Percentiles rank a stretch among this genome's conserved stretches.
These are phyloP conservation scores for Aegilops tauschii DNA, from an alignment of 176 grass and related monocot species.

Conservation along the genomic window DNA sequence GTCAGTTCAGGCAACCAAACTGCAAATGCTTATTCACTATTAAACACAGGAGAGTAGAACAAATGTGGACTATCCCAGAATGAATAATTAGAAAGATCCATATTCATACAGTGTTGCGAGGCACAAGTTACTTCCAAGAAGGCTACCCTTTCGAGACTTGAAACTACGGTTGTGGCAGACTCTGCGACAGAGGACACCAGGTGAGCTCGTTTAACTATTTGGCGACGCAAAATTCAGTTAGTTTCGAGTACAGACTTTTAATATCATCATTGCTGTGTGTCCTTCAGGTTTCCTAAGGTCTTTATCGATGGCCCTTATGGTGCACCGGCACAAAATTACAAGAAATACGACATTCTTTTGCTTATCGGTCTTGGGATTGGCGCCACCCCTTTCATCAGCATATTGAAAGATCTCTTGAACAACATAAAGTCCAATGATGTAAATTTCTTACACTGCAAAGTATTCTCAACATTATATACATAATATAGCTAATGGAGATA, in stretches of 20 bases:
- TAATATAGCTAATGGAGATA: not conserved
- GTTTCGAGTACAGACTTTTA: slow-evolving; percentile 3
- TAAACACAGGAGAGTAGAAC: not conserved
- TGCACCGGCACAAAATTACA: slow-evolving; percentile 98
- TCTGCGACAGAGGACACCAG: slow-evolving; percentile 64
- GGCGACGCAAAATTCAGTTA: slow-evolving; percentile 3
- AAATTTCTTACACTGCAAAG: slow-evolving; percentile 28
- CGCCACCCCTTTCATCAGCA: slow-evolving; percentile 99
- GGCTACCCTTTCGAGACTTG: slow-evolving; percentile 84
- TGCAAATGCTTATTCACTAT: slow-evolving; percentile 1
- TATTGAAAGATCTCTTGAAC: slow-evolving; percentile 92
- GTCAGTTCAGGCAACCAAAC: slow-evolving; percentile 40
- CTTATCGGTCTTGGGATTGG: slow-evolving; percentile 93
- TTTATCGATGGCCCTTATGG: slow-evolving; percentile 91
- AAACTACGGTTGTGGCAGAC: slow-evolving; percentile 94
- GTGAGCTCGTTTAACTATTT: slow-evolving; percentile 33
- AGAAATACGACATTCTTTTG: slow-evolving; percentile 98
- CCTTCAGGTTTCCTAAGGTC: slow-evolving; percentile 78
- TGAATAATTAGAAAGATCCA: slow-evolving; percentile 5
- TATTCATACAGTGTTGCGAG: slow-evolving; percentile 58
- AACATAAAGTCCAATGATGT: slow-evolving; percentile 76
- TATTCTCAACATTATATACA: not conserved
- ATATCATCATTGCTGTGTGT: not conserved
- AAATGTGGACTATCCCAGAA: not conserved
- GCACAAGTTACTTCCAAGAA: slow-evolving; percentile 92